phyloP scores from a whole-genome alignment of 2,329 filamentous ascomycete genomes.

The Chalaropsis thielavioides region DNA sequence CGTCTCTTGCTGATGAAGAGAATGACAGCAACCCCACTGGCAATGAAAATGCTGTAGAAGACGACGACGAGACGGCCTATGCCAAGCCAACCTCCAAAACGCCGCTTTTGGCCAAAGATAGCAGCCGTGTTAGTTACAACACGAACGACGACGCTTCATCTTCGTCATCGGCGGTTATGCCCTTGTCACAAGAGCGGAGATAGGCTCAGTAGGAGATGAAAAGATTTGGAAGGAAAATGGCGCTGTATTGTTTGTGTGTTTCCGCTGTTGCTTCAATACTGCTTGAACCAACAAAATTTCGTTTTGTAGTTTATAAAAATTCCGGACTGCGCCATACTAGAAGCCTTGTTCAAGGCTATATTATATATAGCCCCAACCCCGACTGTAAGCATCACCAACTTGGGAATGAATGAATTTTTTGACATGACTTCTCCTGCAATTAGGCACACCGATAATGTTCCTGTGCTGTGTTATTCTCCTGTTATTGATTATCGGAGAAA shows the following conservation, averaged over 20 bases:
- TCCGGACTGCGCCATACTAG: background rate
- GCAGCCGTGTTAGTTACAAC: background rate
- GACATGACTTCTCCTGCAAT: background rate
- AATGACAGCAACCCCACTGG: background rate
- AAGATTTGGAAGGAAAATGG: background rate
- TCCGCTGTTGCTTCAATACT: background rate
- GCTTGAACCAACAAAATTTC: background rate
- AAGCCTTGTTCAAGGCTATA: background rate
- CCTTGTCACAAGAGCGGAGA: background rate
- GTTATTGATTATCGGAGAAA: background rate
- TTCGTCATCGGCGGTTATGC: background rate
- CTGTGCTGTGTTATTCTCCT: background rate
- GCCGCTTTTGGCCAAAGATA: conserved; percentile 10
- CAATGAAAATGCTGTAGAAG: conserved; percentile 17
- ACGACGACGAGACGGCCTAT: background rate
- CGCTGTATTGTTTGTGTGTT: background rate
- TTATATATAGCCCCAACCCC: background rate
- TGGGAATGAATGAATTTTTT: background rate
- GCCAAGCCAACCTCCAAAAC: conserved; percentile 9
- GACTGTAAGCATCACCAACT: background rate
- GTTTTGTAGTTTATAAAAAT: background rate
- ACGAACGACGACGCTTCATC: background rate
- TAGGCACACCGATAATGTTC: background rate
- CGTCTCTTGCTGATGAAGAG: conserved; percentile 22
- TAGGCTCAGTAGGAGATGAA: background rate